Evolutionary conservation across 1,139 yeast genomes (phyloP).

Genomic region (Blastobotrys petasosporus): DNA sequence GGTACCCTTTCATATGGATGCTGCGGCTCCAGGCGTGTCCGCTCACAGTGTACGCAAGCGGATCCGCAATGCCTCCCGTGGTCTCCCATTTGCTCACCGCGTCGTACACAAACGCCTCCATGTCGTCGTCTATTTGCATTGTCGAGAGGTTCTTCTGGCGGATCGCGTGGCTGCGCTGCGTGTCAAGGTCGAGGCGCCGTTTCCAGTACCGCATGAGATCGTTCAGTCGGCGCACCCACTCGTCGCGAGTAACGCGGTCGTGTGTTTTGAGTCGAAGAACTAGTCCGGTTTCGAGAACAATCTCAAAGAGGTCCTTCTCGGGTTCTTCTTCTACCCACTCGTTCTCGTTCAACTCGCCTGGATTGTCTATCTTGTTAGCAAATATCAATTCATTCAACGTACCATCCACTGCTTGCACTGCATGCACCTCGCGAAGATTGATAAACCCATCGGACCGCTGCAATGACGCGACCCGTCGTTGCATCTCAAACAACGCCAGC

Average conservation of each 20-base stretch:
- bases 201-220: constrained; percentile 57
- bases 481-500: constrained; percentile 55
- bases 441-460: constrained; percentile 56
- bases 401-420: constrained; percentile 11
- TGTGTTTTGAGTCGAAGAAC: constrained; percentile 50
- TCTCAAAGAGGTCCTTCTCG: constrained; percentile 43
- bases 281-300: constrained; percentile 45
- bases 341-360: constrained; percentile 1
- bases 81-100: constrained; percentile 51
- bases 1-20: constrained; percentile 53
- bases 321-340: constrained; percentile 20
- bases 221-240: constrained; percentile 56
- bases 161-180: constrained; percentile 34
- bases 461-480: constrained; percentile 53
- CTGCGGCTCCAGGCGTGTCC: constrained; percentile 54
- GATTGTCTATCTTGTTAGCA: constrained; percentile 1
- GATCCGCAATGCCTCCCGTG: constrained; percentile 48
- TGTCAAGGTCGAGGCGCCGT: constrained; percentile 40
- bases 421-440: constrained; percentile 47
- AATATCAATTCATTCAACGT: not conserved
- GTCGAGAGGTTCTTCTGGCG: constrained; percentile 44
- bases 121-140: constrained; percentile 49
- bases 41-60: constrained; percentile 49
- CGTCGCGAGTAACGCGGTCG: constrained; percentile 43
- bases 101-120: constrained; percentile 52